Base-by-base conservation (phyloP, 2,329 filamentous ascomycete genomes). In the Diplodia intermedia region DNA sequence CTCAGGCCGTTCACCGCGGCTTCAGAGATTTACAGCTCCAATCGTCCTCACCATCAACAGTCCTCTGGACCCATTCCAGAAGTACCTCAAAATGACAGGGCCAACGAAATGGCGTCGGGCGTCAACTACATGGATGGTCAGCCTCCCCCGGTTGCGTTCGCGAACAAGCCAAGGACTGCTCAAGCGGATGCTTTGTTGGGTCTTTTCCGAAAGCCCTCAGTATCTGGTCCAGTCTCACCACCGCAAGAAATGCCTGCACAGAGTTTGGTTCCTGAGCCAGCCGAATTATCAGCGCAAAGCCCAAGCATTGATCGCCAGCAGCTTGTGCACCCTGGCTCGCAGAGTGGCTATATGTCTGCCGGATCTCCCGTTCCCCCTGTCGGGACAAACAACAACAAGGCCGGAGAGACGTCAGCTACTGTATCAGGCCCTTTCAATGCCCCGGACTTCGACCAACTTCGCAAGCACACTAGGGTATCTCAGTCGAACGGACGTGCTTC, bases 101-200 rank as follows among this genome's bases (percentile, higher is more conserved):
- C 43, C 3, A 20, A 20, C 8, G 43, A 38, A 66, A 7, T 52
- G 47, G n/a, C 38, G 14, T 26, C 29, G 12, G 33, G 26, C 15
- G 36, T 31, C 54, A 57, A 52, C 65, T 57, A 52, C n/a, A 29
- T 67, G 6, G 65, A 67, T 23, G 65, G 65, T 2, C 65, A 67
- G 49, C 65, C 65, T 29, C 65, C 65, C 8, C 54, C 54, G 15
- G 54, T 50, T 12, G 36, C 40, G 7, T 29, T 61, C 6, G 55
- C 66, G 3, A 75, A 77, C 12, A 78, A 78, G 68, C 76, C 78
- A 20, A 76, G 77, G 56, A 80, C 74, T 47, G 75, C 77, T 20
- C 82, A 84, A 61, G 82, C 84, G 70, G 78, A 79, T 61, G 77
- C 79, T 8, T 72, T 86, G 26, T 73, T 86, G 29, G 81, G 78